Evolutionary conservation across 345 rosid species (phyloP).

Genomic region (Anastatica hierochuntica): DNA sequence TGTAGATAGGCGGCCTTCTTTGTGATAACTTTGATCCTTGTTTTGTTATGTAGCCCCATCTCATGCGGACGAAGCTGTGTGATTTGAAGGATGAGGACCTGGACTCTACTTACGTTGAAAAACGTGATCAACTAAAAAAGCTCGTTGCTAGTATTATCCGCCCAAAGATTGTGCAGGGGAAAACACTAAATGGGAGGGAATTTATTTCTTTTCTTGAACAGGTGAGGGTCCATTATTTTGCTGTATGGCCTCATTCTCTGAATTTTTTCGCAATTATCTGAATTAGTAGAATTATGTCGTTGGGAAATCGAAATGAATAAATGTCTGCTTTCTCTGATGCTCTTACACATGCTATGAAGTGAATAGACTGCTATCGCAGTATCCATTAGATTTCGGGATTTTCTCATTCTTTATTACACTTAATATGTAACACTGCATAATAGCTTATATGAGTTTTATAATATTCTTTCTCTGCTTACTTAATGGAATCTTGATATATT

Average conservation of each 20-base stretch:
- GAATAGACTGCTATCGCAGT: too few species aligned
- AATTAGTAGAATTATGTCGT: too few species aligned
- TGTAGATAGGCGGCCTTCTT: background rate
- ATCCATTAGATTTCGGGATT: too few species aligned
- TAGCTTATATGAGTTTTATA: too few species aligned
- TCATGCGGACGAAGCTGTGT: slow-evolving; percentile 91
- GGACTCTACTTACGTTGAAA: slow-evolving; percentile 70
- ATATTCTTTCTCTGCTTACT: too few species aligned
- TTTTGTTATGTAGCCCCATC: slow-evolving; percentile 58
- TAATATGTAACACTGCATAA: too few species aligned
- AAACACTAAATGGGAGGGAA: slow-evolving; percentile 74
- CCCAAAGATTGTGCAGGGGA: slow-evolving; percentile 95
- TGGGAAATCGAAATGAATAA: too few species aligned
- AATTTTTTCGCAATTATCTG: background rate
- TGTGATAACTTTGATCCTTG: slow-evolving; percentile 22
- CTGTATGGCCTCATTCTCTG: background rate
- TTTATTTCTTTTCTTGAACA: slow-evolving; percentile 85
- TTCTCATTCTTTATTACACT: too few species aligned
- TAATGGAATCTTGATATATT: too few species aligned
- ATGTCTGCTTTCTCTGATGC: too few species aligned
- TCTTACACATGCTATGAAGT: too few species aligned
- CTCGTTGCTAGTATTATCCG: slow-evolving; percentile 67
- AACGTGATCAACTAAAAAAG: slow-evolving; percentile 70
- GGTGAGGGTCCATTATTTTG: slow-evolving; percentile 33
- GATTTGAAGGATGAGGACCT: slow-evolving; percentile 90